Base-by-base conservation (phyloP, 2,329 filamentous ascomycete genomes). In the Exophiala xenobiotica region DNA sequence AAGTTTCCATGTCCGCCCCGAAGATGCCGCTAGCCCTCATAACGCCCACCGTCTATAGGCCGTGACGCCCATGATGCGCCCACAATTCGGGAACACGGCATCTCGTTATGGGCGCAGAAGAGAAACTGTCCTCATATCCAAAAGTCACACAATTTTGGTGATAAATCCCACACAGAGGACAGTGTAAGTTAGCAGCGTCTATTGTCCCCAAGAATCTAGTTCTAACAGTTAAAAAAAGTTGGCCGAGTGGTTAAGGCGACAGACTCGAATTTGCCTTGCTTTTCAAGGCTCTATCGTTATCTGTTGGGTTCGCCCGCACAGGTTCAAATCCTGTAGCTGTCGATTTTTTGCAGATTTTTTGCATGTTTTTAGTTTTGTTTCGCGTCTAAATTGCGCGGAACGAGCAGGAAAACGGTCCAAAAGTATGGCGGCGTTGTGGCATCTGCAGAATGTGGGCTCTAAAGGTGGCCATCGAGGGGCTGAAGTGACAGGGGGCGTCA, bases 221-320 rank as follows among this genome's bases (percentile, higher is more conserved):
- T 27, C 6, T 6, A 6, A 6, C 6, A 27, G 6, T 27, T 27
- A 6, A 6, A 6, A 6, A 27, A 19, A 8, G 24, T 38, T 61
- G 59, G 59, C 59, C 59, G 59, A 61, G 59, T 62, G 60, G 60
- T 62, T 62, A 62, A 62, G 60, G 60, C 57, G 58, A 57, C 53
- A 56, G 56, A 61, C 54, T 62, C 51, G 50, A 56, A 59, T 46
- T n/a, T 24, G 22, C 7, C n/a, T 37, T 4, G 6, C 18, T 9
- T 19, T 1, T 39, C 11, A 22, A 37, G 33, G 14, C 31, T 16
- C 9, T 20, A 8, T 49, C 38, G 50, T 42, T 40, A 60, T 61
- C 57, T 60, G 53, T 60, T 61, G 54, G 53, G 54, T 62, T 61
- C 60, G 60, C 50, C 57, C 53, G 60, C 60, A 61, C 53, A 62